These are phyloP conservation scores for Cymbidium sinense DNA, from an alignment of 106 monocot genomes.

Conservation along the genomic window DNA sequence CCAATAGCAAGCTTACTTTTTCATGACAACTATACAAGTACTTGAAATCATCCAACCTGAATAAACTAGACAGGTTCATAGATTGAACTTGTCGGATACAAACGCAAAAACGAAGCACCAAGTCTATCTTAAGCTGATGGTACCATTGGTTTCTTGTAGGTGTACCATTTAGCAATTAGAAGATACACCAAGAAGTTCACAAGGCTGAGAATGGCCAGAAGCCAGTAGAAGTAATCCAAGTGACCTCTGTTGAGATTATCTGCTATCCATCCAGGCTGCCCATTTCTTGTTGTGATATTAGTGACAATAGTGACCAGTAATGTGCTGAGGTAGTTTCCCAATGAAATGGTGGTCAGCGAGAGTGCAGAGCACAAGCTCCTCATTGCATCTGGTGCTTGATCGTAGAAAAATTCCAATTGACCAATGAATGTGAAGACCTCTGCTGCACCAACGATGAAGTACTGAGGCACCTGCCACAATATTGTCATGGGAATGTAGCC, in stretches of 20 bases:
- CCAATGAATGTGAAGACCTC: constrained; percentile 41
- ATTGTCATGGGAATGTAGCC: constrained; percentile 30
- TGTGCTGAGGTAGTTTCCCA: constrained; percentile 38
- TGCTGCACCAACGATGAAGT: constrained; percentile 33
- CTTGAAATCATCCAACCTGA: no score
- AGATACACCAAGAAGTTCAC: constrained; percentile 33
- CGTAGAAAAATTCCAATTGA: constrained; percentile 44
- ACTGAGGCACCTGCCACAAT: constrained; percentile 49
- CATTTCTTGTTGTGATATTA: constrained; percentile 22
- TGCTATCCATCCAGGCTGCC: constrained; percentile 39
- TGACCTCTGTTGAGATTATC: constrained; percentile 43
- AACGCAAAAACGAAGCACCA: no score
- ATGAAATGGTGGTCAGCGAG: constrained; percentile 22
- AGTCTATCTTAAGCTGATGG: no score
- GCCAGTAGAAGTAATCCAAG: constrained; percentile 46
- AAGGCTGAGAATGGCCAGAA: constrained; percentile 29
- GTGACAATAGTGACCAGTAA: constrained; percentile 35
- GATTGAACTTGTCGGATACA: no score
- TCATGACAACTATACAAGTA: no score
- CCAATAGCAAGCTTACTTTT: no score
- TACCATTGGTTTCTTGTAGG: constrained; percentile 30
- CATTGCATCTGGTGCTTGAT: constrained; percentile 58
- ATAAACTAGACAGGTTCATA: no score
- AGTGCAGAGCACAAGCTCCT: constrained; percentile 38
- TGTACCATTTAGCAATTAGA: constrained; percentile 32